These are phyloP conservation scores for Pichia nanzhaoensis DNA, from an alignment of 805 yeast species.

Conservation along the genomic window DNA sequence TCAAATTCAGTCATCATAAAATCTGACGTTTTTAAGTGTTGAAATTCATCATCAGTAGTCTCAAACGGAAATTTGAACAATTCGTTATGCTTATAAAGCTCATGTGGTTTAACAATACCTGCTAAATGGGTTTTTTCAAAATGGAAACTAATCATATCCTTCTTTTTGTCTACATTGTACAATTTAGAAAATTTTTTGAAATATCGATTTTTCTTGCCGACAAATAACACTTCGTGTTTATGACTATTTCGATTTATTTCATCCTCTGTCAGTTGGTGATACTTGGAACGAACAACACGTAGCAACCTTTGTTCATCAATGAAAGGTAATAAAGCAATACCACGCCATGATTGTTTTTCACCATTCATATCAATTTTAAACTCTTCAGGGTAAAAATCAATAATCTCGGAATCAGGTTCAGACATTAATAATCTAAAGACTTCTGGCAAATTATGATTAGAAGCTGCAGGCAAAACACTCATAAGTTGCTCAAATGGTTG, in stretches of 20 bases:
- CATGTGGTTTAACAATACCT: slow-evolving; percentile 42
- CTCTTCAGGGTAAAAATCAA: slow-evolving; percentile 85
- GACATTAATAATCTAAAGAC: slow-evolving; percentile 79
- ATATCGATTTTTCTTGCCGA: slow-evolving; percentile 56
- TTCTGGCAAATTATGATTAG: slow-evolving; percentile 78
- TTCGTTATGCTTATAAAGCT: slow-evolving; percentile 32
- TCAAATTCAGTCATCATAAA: slow-evolving; percentile 45
- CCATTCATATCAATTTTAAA: slow-evolving; percentile 95
- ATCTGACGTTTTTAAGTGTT: slow-evolving; percentile 33
- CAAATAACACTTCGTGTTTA: slow-evolving; percentile 61
- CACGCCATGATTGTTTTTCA: slow-evolving; percentile 92
- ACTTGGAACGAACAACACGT: slow-evolving; percentile 57
- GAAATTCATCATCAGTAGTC: slow-evolving; percentile 28
- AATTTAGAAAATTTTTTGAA: slow-evolving; percentile 35
- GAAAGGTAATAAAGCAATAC: slow-evolving; percentile 82
- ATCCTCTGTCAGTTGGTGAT: slow-evolving; percentile 54
- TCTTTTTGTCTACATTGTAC: slow-evolving; percentile 40
- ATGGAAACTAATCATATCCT: slow-evolving; percentile 35
- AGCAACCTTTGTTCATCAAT: slow-evolving; percentile 78
- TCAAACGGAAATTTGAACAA: slow-evolving; percentile 40
- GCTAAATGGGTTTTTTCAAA: slow-evolving; percentile 50
- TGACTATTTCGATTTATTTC: slow-evolving; percentile 65
- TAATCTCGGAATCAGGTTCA: slow-evolving; percentile 69
- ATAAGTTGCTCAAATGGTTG: slow-evolving; percentile 88
- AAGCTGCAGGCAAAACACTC: slow-evolving; percentile 93